Percentiles rank a stretch among this genome's conserved stretches.
phyloP scores from a whole-genome alignment of 345 rosid genomes.

The Acer campestre region DNA sequence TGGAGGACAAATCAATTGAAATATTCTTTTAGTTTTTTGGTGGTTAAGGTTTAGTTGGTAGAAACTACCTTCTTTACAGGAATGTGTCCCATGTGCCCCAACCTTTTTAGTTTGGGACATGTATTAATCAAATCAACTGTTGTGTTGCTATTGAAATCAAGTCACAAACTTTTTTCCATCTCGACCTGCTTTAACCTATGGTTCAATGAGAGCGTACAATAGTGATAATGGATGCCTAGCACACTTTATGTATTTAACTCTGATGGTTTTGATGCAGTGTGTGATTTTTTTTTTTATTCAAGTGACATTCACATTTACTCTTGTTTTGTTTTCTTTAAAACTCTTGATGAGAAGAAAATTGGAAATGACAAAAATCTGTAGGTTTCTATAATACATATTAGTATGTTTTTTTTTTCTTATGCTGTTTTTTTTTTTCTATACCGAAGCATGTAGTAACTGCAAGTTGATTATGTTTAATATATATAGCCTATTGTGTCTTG shows the following conservation, averaged over 20 bases:
- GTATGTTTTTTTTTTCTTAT: too few species aligned
- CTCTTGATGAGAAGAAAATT: not conserved
- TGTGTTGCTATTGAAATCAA: not conserved
- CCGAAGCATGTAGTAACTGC: not conserved
- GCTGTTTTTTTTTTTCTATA: too few species aligned
- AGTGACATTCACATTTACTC: not conserved
- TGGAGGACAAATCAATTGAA: too few species aligned
- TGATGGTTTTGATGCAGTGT: not conserved
- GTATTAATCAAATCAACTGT: not conserved
- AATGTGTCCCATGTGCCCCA: not conserved
- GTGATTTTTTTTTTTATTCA: not conserved
- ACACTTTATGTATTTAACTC: not conserved
- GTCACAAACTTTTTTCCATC: not conserved
- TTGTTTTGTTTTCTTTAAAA: not conserved
- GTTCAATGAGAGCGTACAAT: not conserved
- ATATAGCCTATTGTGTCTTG: not conserved
- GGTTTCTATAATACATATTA: not conserved
- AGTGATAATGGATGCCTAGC: not conserved
- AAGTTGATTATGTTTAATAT: not conserved
- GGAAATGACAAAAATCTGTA: not conserved
- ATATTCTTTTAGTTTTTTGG: not conserved
- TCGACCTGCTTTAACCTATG: not conserved
- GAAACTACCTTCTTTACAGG: not conserved
- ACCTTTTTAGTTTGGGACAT: not conserved
- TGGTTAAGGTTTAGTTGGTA: not conserved